Conservation (phyloP, 331 rosid species). For the Stylosanthes scabra region DNA sequence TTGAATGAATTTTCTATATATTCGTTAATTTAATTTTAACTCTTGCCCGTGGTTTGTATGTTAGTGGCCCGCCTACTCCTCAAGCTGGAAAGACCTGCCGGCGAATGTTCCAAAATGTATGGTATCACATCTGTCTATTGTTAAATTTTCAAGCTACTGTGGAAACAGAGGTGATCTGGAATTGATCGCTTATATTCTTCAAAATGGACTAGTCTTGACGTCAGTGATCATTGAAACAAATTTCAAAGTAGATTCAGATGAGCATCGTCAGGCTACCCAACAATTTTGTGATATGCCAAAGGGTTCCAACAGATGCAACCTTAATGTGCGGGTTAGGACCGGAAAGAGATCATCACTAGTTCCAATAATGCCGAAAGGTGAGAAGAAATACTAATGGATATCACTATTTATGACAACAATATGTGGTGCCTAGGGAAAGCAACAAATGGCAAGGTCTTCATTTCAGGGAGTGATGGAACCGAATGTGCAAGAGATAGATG, state of each 20-base stretch:
- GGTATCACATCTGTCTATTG: neutral
- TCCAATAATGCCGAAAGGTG: too few species aligned
- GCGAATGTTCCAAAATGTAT: neutral
- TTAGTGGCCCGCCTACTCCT: neutral
- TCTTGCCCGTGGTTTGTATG: neutral
- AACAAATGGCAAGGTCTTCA: too few species aligned
- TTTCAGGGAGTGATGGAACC: too few species aligned
- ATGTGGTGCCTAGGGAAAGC: too few species aligned
- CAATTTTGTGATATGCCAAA: neutral
- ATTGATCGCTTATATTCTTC: neutral
- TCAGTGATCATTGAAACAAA: neutral
- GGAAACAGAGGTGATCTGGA: neutral
- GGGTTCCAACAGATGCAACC: neutral
- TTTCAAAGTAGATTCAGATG: neutral
- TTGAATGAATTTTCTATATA: too few species aligned
- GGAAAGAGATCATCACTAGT: too few species aligned
- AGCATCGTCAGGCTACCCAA: neutral
- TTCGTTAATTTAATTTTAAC: too few species aligned
- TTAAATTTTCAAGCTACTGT: neutral
- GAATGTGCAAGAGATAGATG: too few species aligned
- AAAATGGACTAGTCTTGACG: neutral
- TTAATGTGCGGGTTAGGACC: neutral
- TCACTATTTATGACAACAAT: too few species aligned
- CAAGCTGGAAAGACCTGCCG: neutral
- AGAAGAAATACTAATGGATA: too few species aligned